These are phyloP conservation scores for Chaetomiaceae sp. DNA, from an alignment of 2,329 filamentous ascomycete species.

Conservation along the genomic window DNA sequence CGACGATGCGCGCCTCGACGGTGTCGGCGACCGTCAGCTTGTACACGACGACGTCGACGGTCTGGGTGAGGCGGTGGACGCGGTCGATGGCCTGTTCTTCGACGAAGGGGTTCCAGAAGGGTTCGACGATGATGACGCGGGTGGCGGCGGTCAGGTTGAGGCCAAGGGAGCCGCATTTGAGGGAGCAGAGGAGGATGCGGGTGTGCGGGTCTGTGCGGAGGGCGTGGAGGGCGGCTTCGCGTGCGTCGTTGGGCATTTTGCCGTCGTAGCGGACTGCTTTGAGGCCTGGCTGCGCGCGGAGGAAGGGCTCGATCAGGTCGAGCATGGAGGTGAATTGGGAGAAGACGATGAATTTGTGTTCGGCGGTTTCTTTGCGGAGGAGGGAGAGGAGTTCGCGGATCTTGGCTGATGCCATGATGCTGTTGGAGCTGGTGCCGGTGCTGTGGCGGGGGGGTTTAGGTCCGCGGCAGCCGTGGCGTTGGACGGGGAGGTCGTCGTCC, in stretches of 20 bases:
- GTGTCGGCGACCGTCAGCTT: slow-evolving; percentile 82
- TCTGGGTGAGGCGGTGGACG: slow-evolving; percentile 97
- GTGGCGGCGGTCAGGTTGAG: slow-evolving; percentile 93
- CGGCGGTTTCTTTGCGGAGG: slow-evolving; percentile 67
- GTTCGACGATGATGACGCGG: slow-evolving; percentile 89
- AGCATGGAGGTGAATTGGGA: slow-evolving; percentile 99
- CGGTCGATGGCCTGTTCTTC: slow-evolving; percentile 99
- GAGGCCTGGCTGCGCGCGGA: slow-evolving; percentile 63
- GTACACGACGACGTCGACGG: slow-evolving; percentile 89
- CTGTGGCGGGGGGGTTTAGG: background rate
- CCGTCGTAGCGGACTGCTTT: slow-evolving; percentile 89
- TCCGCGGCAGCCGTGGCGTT: background rate
- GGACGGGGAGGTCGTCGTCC: slow-evolving; percentile 3
- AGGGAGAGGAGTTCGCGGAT: slow-evolving; percentile 81
- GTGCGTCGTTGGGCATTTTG: slow-evolving; percentile 86
- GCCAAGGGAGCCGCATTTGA: slow-evolving; percentile 89
- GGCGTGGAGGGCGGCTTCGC: slow-evolving; percentile 76
- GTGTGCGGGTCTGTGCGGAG: slow-evolving; percentile 71
- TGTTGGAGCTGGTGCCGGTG: slow-evolving; percentile 36
- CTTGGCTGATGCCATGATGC: slow-evolving; percentile 74
- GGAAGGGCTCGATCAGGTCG: slow-evolving; percentile 89
- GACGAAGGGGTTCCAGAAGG: slow-evolving; percentile 99
- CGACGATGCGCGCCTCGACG: slow-evolving; percentile 92
- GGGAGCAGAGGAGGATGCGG: slow-evolving; percentile 81
- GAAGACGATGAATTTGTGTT: slow-evolving; percentile 98